phyloP scores from a whole-genome alignment of 2,329 filamentous ascomycete species.

The Xylariaceae sp. region DNA sequence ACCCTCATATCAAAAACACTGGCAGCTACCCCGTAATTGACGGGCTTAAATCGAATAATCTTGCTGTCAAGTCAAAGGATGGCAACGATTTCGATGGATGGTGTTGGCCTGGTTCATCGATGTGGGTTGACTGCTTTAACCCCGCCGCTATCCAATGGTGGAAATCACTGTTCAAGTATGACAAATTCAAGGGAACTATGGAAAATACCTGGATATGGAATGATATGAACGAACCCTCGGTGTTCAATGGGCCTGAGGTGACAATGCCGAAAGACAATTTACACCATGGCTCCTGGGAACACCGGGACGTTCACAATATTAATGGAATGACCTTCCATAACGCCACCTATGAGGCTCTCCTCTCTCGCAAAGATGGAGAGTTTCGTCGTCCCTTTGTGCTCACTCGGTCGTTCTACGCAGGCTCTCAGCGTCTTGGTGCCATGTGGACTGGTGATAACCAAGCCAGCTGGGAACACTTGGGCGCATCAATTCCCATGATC shows the following conservation, averaged over 20 bases:
- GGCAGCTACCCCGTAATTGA: conserved; percentile 72
- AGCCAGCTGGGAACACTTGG: conserved; percentile 85
- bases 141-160: conserved; percentile 91
- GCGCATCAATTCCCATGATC: conserved; percentile 88
- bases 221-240: conserved; percentile 98
- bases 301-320: conserved; percentile 92
- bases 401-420: conserved; percentile 87
- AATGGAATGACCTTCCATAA: conserved; percentile 96
- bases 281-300: conserved; percentile 88
- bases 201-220: conserved; percentile 96
- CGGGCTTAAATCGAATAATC: conserved; percentile 76
- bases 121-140: conserved; percentile 96
- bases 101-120: conserved; percentile 97
- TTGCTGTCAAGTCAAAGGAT: conserved; percentile 88
- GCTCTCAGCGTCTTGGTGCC: conserved; percentile 82
- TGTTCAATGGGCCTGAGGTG: conserved; percentile 96
- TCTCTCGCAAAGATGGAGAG: conserved; percentile 82
- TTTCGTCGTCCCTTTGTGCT: conserved; percentile 83
- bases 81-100: conserved; percentile 86
- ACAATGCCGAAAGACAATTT: conserved; percentile 99
- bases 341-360: conserved; percentile 80
- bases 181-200: conserved; percentile 78
- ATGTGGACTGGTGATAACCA: conserved; percentile 99
- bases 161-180: conserved; percentile 81
- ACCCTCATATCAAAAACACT: conserved; percentile 95